Percentiles rank a stretch among this genome's conserved stretches.
phyloP scores from a whole-genome alignment of 1,284 basidiomycete species.

The Amylostereum areolatum region DNA sequence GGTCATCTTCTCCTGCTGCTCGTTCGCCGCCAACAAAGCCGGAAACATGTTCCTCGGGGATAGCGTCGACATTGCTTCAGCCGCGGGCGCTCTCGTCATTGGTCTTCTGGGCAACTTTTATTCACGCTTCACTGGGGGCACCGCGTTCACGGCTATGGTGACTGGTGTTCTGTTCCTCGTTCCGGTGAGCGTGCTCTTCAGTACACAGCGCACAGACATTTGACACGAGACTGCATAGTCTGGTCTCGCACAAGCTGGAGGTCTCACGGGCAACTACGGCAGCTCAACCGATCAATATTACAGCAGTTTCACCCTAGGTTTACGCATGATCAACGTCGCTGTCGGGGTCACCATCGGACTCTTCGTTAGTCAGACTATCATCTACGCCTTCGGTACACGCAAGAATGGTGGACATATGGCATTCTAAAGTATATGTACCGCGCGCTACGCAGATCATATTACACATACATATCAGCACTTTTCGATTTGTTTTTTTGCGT shows the following conservation, averaged over 20 bases:
- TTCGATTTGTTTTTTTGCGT: too few species aligned
- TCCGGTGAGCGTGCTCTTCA: slow-evolving; percentile 44
- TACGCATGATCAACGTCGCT: slow-evolving; percentile 82
- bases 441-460: too few species aligned
- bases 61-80: slow-evolving; percentile 53
- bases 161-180: slow-evolving; percentile 82
- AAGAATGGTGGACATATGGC: slow-evolving; percentile 74
- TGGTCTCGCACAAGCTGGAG: slow-evolving; percentile 81
- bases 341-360: slow-evolving; percentile 82
- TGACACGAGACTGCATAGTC: slow-evolving; percentile 38
- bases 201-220: too few species aligned
- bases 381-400: slow-evolving; percentile 69
- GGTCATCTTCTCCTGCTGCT: slow-evolving; percentile 72
- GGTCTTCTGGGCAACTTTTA: slow-evolving; percentile 79
- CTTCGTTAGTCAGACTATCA: slow-evolving; percentile 73
- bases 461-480: too few species aligned
- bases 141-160: slow-evolving; percentile 87
- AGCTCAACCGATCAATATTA: slow-evolving; percentile 64
- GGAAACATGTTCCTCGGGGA: slow-evolving; percentile 32
- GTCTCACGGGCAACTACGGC: slow-evolving; percentile 65
- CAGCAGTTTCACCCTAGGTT: slow-evolving; percentile 56
- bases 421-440: slow-evolving; percentile 40
- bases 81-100: slow-evolving; percentile 77
- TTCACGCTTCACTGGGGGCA: slow-evolving; percentile 70
- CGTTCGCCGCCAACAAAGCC: slow-evolving; percentile 62